Percentiles rank a stretch among this genome's conserved stretches.
These are phyloP conservation scores for Pisolithus orientalis DNA, from an alignment of 768 basidiomycete genomes.

Conservation along the genomic window DNA sequence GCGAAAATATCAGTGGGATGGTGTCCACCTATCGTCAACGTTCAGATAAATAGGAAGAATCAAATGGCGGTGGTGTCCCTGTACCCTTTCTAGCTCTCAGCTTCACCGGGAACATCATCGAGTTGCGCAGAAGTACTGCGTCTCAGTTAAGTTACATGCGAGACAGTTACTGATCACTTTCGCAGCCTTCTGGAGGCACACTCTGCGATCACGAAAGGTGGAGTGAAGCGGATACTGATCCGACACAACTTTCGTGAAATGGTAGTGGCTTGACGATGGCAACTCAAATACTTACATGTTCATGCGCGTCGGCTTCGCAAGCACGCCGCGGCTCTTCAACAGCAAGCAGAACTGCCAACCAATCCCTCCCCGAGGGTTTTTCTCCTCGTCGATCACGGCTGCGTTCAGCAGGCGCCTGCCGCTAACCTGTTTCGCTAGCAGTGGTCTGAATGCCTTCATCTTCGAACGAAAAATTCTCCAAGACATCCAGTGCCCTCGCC, in stretches of 20 bases:
- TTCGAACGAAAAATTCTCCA: slow-evolving; percentile 75
- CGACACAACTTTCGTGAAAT: not conserved
- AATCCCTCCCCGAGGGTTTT: slow-evolving; percentile 52
- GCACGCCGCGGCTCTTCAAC: slow-evolving; percentile 82
- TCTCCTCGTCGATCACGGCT: no score
- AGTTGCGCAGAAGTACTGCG: slow-evolving; percentile 25
- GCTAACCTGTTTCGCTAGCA: no score
- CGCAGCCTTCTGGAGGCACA: slow-evolving; percentile 55
- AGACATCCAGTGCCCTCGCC: slow-evolving; percentile 69
- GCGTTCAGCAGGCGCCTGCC: no score
- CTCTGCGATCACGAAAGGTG: slow-evolving; percentile 38
- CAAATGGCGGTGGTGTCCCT: slow-evolving; percentile 28
- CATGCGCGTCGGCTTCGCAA: slow-evolving; percentile 94
- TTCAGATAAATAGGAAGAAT: not conserved
- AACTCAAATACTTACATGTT: slow-evolving; percentile 56
- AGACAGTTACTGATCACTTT: slow-evolving; percentile 37
- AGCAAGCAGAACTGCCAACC: slow-evolving; percentile 96
- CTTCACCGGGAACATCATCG: slow-evolving; percentile 59
- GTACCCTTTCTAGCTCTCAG: slow-evolving; percentile 54
- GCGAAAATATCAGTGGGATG: no score
- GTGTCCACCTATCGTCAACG: no score
- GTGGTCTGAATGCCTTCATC: slow-evolving; percentile 21
- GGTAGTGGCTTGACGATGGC: slow-evolving; percentile 1
- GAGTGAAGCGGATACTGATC: slow-evolving; percentile 87
- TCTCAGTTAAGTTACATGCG: not conserved